phyloP scores from a whole-genome alignment of 441 rosid species.

The Isatis lusitanica region DNA sequence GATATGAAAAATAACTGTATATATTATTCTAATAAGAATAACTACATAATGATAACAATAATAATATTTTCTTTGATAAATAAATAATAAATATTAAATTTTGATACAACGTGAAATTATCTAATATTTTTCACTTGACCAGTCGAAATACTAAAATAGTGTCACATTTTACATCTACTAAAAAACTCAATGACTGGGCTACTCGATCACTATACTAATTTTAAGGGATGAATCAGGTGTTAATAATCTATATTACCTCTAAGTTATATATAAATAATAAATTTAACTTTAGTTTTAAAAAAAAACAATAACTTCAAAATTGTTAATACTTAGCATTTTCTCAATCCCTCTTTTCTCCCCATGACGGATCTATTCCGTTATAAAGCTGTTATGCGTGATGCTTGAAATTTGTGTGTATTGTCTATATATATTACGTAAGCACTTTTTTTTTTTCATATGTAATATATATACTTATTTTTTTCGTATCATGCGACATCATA shows the following conservation, averaged over 20 bases:
- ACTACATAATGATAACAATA: neutral
- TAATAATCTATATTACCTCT: too few relatives aligned
- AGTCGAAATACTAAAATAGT: too few relatives aligned
- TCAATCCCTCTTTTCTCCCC: neutral
- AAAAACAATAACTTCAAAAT: neutral
- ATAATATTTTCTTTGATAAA: too few relatives aligned
- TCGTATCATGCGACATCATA: neutral
- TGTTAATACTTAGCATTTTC: neutral
- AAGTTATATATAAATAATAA: too few relatives aligned
- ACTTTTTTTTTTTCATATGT: neutral
- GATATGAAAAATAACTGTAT: neutral
- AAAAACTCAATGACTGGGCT: too few relatives aligned
- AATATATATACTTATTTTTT: neutral
- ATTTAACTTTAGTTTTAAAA: too few relatives aligned
- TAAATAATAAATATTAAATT: neutral
- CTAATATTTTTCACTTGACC: too few relatives aligned
- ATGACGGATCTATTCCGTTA: slow-evolving; percentile 38
- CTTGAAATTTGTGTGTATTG: slow-evolving; percentile 26
- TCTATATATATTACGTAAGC: slow-evolving; percentile 28
- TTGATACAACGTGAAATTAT: too few relatives aligned
- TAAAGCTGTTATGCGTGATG: slow-evolving; percentile 39
- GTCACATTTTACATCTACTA: too few relatives aligned
- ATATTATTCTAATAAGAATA: neutral
- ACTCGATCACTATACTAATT: too few relatives aligned
- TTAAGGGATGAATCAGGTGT: too few relatives aligned